Base-by-base conservation (phyloP, 305 asterid species). In the Fraxinus floribunda region DNA sequence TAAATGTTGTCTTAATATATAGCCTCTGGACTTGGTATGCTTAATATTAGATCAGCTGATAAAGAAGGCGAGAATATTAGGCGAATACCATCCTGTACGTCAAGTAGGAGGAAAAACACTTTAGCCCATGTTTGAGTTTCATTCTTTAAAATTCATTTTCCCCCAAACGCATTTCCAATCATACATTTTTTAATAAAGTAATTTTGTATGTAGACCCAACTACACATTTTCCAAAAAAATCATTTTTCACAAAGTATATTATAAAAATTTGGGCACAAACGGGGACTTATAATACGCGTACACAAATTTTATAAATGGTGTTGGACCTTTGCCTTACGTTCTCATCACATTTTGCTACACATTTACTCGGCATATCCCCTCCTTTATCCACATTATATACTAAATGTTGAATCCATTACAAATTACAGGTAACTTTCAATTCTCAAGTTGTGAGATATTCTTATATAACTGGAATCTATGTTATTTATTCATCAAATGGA, bases 71-170 rank as follows among this genome's bases (percentile, higher is more conserved):
- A 34, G 75, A 79, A 79, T 44, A 66, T 46, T 20, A 13, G 4
- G 8, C 68, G 44, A 77, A 84, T 77, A 78, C 78, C 73, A 84
- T 87, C 82, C 22, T 30, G 75, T 32, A 41, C 26, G 79, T 26
- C 76, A 77, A 62, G 79, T 75, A 44, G 46, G 79, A 34, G 70
- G 13, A 78, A 82, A 44, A 10, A 82, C 18, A 16, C 22, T 15
- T 52, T 52, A 16, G 38, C 49, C 3, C 49, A 8, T 41, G 15
- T 41, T 9, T 41, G 49, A 41, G 15, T 41, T 30, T 30, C 34
- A 30, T 30, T 30, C 34, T 32, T 32, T 32, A 32, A 32, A 32
- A 32, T 32, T 32, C 35, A 32, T 32, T 32, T 32, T 32, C 3
- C 35, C 35, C 3, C 35, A 32, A 32, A 32, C 0, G 3, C 35